phyloP scores from a whole-genome alignment of 2,329 filamentous ascomycete genomes.

The Cladosporium sp. region DNA sequence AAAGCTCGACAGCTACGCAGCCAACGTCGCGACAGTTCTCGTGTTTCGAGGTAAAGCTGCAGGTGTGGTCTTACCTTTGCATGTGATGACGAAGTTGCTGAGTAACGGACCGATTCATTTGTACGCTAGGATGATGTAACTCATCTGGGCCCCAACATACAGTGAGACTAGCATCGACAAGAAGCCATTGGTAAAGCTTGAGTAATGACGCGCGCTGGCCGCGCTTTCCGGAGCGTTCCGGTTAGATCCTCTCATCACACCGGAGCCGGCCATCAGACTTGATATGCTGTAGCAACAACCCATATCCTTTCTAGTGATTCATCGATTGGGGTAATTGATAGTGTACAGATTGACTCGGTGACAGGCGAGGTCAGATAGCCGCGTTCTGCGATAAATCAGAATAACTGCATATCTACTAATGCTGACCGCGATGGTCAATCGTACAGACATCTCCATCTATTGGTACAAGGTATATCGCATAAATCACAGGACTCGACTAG shows the following conservation, averaged over 20 bases:
- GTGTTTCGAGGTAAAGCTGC: not conserved
- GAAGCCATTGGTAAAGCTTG: slow-evolving; percentile 6
- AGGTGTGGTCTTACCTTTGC: slow-evolving; percentile 1
- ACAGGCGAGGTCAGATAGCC: not conserved
- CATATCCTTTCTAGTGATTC: not conserved
- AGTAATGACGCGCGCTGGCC: slow-evolving; percentile 12
- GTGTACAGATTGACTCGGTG: not conserved
- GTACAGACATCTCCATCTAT: slow-evolving; percentile 1
- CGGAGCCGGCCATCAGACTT: not conserved
- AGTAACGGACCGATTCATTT: slow-evolving; percentile 15
- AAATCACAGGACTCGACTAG: not conserved
- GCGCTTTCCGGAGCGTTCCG: slow-evolving; percentile 1
- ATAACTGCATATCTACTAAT: not conserved
- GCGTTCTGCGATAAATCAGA: not conserved
- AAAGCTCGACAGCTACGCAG: not conserved
- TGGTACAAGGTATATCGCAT: slow-evolving; percentile 16
- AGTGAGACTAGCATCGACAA: not conserved
- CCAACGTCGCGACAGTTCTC: not conserved
- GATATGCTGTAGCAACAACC: not conserved
- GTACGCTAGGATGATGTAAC: slow-evolving; percentile 14
- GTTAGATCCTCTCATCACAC: not conserved
- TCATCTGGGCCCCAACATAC: not conserved
- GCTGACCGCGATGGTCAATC: not conserved
- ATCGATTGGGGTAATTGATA: not conserved
- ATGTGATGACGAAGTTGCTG: not conserved